A percentile compares a stretch with the other conserved stretches of the same genome.
Evolutionary conservation across 306 rosid genomes (phyloP).

Genomic region (Ormosia emarginata): DNA sequence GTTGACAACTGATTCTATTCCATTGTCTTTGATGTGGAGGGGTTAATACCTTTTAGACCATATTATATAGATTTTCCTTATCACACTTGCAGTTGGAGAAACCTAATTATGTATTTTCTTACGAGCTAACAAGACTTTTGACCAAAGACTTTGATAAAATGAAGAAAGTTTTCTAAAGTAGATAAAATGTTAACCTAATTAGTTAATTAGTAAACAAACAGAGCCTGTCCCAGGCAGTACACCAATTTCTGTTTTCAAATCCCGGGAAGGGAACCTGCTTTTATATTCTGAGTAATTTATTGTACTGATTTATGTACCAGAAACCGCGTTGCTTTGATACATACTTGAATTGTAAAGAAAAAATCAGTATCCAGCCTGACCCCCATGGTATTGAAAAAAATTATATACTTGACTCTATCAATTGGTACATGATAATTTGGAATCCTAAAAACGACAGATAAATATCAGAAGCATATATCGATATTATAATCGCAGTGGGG

Average conservation of each 20-base stretch:
- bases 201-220: background rate
- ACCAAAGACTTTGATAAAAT: background rate
- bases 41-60: background rate
- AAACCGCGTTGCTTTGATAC: slow-evolving; percentile 17
- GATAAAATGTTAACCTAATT: background rate
- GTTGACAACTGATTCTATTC: background rate
- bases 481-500: background rate
- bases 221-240: background rate
- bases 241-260: background rate
- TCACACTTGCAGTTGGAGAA: background rate
- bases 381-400: background rate
- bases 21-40: background rate
- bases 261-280: background rate
- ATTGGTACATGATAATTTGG: slow-evolving; percentile 10
- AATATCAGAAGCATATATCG: background rate
- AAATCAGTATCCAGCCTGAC: background rate
- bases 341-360: background rate
- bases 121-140: background rate
- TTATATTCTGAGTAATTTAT: background rate
- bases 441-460: background rate
- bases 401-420: background rate
- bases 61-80: background rate
- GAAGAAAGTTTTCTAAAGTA: background rate
- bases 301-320: background rate
- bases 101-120: background rate